A percentile compares a stretch with the other conserved stretches of the same genome.
phyloP scores from a whole-genome alignment of 2,329 filamentous ascomycete species.

The Fusarium euwallaceae region DNA sequence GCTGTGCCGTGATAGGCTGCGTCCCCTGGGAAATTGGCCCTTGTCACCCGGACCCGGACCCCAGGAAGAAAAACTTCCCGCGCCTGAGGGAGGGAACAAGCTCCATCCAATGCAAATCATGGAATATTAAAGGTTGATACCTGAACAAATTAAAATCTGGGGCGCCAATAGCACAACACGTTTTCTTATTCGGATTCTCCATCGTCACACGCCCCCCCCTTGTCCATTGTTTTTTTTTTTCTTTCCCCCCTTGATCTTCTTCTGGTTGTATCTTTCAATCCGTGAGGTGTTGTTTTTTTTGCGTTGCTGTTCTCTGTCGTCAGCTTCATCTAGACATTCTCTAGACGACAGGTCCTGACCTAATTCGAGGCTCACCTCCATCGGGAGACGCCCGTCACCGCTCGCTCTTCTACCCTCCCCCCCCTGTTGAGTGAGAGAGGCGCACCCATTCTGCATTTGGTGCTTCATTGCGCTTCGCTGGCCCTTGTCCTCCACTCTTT shows the following conservation, averaged over 20 bases:
- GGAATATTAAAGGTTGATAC: too few relatives aligned
- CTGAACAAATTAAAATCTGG: neutral
- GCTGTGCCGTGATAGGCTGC: conserved; percentile 34
- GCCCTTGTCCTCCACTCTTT: conserved; percentile 6
- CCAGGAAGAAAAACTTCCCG: conserved; percentile 25
- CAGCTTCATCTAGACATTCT: neutral
- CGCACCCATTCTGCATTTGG: neutral
- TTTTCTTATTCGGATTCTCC: conserved; percentile 44
- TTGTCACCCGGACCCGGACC: neutral
- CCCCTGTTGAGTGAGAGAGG: neutral
- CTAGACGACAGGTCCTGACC: conserved; percentile 7
- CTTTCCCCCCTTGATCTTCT: neutral
- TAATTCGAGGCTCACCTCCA: conserved; percentile 4
- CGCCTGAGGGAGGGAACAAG: neutral
- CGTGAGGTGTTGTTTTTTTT: neutral
- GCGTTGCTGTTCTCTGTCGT: neutral
- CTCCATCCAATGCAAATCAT: conserved; percentile 4
- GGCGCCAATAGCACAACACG: conserved; percentile 46
- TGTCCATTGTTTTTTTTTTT: conserved; percentile 16
- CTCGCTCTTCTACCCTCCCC: conserved; percentile 1
- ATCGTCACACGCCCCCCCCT: conserved; percentile 22
- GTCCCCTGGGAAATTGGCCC: conserved; percentile 36
- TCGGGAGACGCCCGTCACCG: conserved; percentile 26
- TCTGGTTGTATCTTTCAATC: neutral
- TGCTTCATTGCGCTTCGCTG: conserved; percentile 3